A percentile compares a stretch with the other conserved stretches of the same genome.
phyloP scores from a whole-genome alignment of 1,284 basidiomycete species.

The Xerocomus amazonicus region DNA sequence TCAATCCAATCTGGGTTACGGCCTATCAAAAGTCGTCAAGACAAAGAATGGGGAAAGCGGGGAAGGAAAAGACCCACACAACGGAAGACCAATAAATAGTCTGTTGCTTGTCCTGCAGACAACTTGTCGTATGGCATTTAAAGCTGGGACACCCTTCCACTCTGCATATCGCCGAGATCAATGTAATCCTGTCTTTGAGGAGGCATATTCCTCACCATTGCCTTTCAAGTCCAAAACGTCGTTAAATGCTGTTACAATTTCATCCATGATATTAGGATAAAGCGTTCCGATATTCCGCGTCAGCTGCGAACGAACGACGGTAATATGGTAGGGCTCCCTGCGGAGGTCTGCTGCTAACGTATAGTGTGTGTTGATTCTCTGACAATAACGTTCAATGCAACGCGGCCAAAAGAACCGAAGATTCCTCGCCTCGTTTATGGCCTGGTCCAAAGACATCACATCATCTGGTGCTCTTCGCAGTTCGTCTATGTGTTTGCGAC shows the following conservation, averaged over 20 bases:
- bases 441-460: constrained; percentile 35
- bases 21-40: background rate
- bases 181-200: no score
- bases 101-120: constrained; percentile 34
- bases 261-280: background rate
- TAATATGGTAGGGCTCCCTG: constrained; percentile 26
- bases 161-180: background rate
- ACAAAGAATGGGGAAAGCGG: background rate
- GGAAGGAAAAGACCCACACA: constrained; percentile 29
- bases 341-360: constrained; percentile 24
- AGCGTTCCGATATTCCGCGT: background rate
- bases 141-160: constrained; percentile 10
- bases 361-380: background rate
- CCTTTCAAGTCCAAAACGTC: background rate
- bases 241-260: background rate
- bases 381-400: background rate
- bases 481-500: constrained; percentile 38
- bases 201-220: background rate
- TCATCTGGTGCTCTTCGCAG: constrained; percentile 38
- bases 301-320: background rate
- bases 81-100: constrained; percentile 36
- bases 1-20: constrained; percentile 34
- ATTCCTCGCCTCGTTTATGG: constrained; percentile 12
- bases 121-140: constrained; percentile 21
- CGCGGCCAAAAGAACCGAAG: background rate